Conservation (phyloP, 1,284 basidiomycete species). For the Rugiboletus extremiorientalis region DNA sequence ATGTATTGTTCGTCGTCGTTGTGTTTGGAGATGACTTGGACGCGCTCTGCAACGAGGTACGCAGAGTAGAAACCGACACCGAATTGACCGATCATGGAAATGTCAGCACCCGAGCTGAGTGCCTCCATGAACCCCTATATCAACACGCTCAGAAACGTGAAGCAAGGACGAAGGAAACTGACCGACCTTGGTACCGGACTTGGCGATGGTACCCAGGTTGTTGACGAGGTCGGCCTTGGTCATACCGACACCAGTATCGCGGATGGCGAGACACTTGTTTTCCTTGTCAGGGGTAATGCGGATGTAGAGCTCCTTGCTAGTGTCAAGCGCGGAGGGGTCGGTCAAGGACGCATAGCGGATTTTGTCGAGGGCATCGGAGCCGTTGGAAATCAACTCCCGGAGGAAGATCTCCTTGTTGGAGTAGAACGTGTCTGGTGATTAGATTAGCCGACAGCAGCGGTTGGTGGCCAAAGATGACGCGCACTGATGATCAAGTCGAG, state of each 20-base stretch:
- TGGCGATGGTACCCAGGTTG: constrained; percentile 99
- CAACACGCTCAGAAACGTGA: constrained; percentile 11
- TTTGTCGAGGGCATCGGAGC: constrained; percentile 96
- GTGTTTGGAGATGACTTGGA: constrained; percentile 99
- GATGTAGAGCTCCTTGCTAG: constrained; percentile 89
- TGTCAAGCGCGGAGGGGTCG: constrained; percentile 84
- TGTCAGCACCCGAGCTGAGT: constrained; percentile 94
- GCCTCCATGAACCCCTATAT: constrained; percentile 95
- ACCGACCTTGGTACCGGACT: constrained; percentile 86
- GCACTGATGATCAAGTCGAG: constrained; percentile 89
- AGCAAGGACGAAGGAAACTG: background rate
- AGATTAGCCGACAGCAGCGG: background rate
- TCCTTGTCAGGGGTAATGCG: constrained; percentile 95
- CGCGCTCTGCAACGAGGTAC: constrained; percentile 98
- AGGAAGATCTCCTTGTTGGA: constrained; percentile 99
- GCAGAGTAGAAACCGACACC: constrained; percentile 99
- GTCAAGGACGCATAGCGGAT: constrained; percentile 93
- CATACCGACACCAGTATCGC: constrained; percentile 98
- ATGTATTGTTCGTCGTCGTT: constrained; percentile 99
- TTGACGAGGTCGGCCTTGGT: constrained; percentile 98
- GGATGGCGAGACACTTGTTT: constrained; percentile 89
- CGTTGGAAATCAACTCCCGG: constrained; percentile 91
- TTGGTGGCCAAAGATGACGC: constrained; percentile 26
- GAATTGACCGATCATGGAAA: constrained; percentile 93
- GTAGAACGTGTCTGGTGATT: constrained; percentile 86